Evolutionary conservation across 192 early-diverging fungal species (phyloP), one percentile per base, ranked within the genome.

Genomic region (Backusella westeae): DNA sequence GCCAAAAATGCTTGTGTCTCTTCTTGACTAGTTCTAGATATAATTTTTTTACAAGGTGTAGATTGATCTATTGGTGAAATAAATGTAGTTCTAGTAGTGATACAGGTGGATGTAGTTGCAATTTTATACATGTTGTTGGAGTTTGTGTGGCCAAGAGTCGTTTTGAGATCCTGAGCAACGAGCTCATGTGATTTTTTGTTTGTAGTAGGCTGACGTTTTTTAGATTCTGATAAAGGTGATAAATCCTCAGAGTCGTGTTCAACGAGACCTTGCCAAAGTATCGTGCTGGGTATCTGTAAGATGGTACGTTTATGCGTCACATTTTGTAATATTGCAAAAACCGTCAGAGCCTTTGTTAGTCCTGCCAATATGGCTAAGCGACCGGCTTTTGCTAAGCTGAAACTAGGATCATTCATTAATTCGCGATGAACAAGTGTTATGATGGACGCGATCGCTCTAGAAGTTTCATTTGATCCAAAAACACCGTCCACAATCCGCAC

Each of bases 381-480:
- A 6, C 92, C 92, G 34, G 88, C 77, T 75, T 90, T 86, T 19
- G 86, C 84, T 34, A 90, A 77, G 59, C 80, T 85, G 67, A 91
- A 90, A 35, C 92, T 91, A 3, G 90, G 87, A 76, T 93, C 88
- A 14, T 93, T 88, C 69, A 88, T 78, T 5, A 93, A 80, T 82
- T 96, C 95, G 21, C 90, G 86, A 53, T 90, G 89, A 34, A 95
- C 89, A 68, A 97, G 83, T 42, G 91, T 82, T 36, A 97, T 91
- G 59, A 97, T 89, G 23, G 94, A 90, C 1, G 93, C 91, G 34
- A 96, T 81, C 14, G 95, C 95, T 32, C 93, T 88, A 17, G 96
- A 97, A 0, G 97, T 96, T 78, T 99, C 97, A 6, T 95, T 98
- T 2, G 93, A 91, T 26, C 98, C 98, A 87, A 99, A 98, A 9